Base-by-base conservation (phyloP, 441 rosid genomes). In the Erysimum pusillum region DNA sequence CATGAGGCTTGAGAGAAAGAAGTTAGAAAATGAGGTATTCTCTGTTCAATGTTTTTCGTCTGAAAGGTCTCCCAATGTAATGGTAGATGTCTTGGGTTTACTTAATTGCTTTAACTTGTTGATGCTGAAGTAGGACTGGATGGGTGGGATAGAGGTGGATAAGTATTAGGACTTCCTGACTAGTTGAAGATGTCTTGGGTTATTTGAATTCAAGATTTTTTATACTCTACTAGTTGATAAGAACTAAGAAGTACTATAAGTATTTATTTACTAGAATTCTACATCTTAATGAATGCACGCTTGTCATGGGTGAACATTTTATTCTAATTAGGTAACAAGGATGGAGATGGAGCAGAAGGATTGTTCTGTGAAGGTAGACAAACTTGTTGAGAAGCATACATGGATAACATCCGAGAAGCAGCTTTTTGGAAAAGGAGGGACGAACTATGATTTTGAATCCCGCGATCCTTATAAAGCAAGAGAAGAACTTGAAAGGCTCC, bases 21-120 rank as follows among this genome's bases (percentile, higher is more conserved):
- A 82, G 85, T 68, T 96, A 80, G 99, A 96, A 83, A 96, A 96
- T 88, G 99, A 92, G 99, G 98, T 96, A 85, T 35, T 44, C n/a
- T 54, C 2, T 49, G 34, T 54, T 49, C 32, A 20, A 17, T 2
- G 1, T 2, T 9, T 17, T 36, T 18, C 72, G 42, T 35, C 45
- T 36, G 25, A 42, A 28, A 31, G 6, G 17, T 25, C 51, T 61
- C 51, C 51, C 49, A 48, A 49, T 18, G 25, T 38, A 48, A 3
- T 65, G 57, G 13, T 22, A 81, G 71, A 66, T 41, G 62, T 61
- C 41, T 49, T 45, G 20, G 51, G 52, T 36, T 61, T 49, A 25
- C 49, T 38, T 62, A 17, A 39, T 52, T 51, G 42, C 31, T 28
- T 56, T 41, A 57, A 58, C 25, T 25, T 66, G 45, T 41, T 42